A percentile compares a stretch with the other conserved stretches of the same genome.
phyloP scores from a whole-genome alignment of 768 basidiomycete species.

The Tephrocybe sp. region DNA sequence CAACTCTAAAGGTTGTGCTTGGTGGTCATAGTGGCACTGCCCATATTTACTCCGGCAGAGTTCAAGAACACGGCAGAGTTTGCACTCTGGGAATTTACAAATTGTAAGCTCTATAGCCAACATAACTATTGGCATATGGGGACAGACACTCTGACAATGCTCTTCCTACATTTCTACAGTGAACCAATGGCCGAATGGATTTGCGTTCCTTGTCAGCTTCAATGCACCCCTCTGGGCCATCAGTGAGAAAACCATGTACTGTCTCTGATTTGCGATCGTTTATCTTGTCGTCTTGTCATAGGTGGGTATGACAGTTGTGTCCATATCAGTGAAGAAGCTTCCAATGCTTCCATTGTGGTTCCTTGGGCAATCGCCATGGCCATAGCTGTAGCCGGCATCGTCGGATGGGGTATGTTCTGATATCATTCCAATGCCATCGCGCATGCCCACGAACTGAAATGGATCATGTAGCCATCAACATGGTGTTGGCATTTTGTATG shows the following conservation, averaged over 20 bases:
- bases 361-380: slow-evolving; percentile 68
- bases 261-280: not conserved
- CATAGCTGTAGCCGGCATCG: slow-evolving; percentile 53
- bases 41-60: slow-evolving; percentile 58
- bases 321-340: slow-evolving; percentile 71
- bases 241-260: slow-evolving; percentile 22
- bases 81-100: slow-evolving; percentile 24
- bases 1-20: slow-evolving; percentile 48
- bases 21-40: slow-evolving; percentile 66
- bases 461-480: slow-evolving; percentile 47
- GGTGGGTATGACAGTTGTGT: slow-evolving; percentile 53
- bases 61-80: slow-evolving; percentile 57
- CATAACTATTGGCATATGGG: too few relatives aligned
- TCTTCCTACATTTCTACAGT: slow-evolving; percentile 26
- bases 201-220: slow-evolving; percentile 48
- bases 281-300: slow-evolving; percentile 1
- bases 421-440: not conserved
- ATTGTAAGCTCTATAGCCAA: not conserved
- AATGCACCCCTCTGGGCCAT: slow-evolving; percentile 44
- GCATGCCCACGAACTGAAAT: not conserved
- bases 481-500: slow-evolving; percentile 68
- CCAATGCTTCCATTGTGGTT: slow-evolving; percentile 68
- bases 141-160: too few relatives aligned
- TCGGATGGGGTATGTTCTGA: slow-evolving; percentile 55
- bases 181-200: slow-evolving; percentile 56